These are phyloP conservation scores for Botrytis galanthina DNA, from an alignment of 2,329 filamentous ascomycete genomes.

Conservation along the genomic window DNA sequence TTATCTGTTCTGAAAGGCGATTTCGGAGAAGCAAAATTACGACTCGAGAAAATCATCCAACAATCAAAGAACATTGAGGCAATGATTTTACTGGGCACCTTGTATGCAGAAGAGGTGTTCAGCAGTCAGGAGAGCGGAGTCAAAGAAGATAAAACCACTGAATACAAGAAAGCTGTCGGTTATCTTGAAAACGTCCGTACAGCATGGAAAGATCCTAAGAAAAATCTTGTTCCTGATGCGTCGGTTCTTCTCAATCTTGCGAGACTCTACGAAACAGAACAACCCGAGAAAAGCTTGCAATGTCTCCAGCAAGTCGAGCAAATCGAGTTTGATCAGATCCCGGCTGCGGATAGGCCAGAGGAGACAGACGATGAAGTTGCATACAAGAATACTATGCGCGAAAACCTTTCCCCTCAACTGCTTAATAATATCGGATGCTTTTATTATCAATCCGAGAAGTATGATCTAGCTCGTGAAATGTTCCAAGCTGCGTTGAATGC, in stretches of 20 bases:
- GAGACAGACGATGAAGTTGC: constrained; percentile 59
- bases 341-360: constrained; percentile 64
- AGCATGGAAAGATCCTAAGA: constrained; percentile 92
- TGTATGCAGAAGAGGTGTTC: constrained; percentile 95
- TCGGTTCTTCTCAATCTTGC: constrained; percentile 90
- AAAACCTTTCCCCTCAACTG: constrained; percentile 81
- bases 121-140: constrained; percentile 65
- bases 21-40: constrained; percentile 86
- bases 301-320: constrained; percentile 91
- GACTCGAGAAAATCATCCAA: constrained; percentile 90
- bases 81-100: constrained; percentile 84
- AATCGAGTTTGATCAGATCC: constrained; percentile 77
- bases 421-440: constrained; percentile 98
- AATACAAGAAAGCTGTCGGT: constrained; percentile 81
- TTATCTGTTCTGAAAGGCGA: constrained; percentile 82
- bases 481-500: constrained; percentile 91
- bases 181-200: constrained; percentile 81
- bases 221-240: constrained; percentile 74
- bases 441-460: constrained; percentile 83
- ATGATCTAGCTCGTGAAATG: constrained; percentile 74
- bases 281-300: constrained; percentile 86
- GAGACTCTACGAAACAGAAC: constrained; percentile 80
- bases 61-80: constrained; percentile 81
- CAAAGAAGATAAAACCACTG: constrained; percentile 83
- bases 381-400: constrained; percentile 62